phyloP scores from a whole-genome alignment of 345 rosid genomes.

The Eutrema yunnanense region DNA sequence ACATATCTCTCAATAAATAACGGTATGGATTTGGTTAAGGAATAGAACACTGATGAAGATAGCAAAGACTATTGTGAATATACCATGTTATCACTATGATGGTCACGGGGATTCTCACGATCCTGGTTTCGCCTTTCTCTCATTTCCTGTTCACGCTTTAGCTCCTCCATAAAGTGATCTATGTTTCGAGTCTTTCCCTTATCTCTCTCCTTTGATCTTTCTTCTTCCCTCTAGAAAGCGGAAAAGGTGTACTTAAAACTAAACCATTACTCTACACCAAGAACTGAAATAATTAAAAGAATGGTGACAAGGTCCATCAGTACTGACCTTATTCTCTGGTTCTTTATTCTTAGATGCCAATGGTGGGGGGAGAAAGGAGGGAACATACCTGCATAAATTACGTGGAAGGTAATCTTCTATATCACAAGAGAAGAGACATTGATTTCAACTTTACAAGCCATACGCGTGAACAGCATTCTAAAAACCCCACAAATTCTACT shows the following conservation, averaged over 20 bases:
- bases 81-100: conserved; percentile 49
- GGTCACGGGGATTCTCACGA: conserved; percentile 68
- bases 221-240: conserved; percentile 59
- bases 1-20: background rate
- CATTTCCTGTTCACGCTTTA: conserved; percentile 87
- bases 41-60: background rate
- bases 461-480: background rate
- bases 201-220: conserved; percentile 59
- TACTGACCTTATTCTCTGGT: conserved; percentile 62
- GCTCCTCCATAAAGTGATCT: conserved; percentile 90
- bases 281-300: background rate
- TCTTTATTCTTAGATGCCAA: conserved; percentile 72
- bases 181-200: conserved; percentile 76
- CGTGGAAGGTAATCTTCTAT: conserved; percentile 38
- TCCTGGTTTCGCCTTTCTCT: conserved; percentile 85
- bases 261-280: background rate
- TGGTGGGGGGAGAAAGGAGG: conserved; percentile 86
- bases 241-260: conserved; percentile 4
- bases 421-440: background rate
- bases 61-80: conserved; percentile 13
- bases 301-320: background rate
- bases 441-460: background rate
- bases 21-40: background rate
- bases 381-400: conserved; percentile 75
- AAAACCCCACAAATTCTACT: background rate